Evolutionary conservation across 1,284 basidiomycete genomes (phyloP).

Genomic region (Trichosporon sp.): DNA sequence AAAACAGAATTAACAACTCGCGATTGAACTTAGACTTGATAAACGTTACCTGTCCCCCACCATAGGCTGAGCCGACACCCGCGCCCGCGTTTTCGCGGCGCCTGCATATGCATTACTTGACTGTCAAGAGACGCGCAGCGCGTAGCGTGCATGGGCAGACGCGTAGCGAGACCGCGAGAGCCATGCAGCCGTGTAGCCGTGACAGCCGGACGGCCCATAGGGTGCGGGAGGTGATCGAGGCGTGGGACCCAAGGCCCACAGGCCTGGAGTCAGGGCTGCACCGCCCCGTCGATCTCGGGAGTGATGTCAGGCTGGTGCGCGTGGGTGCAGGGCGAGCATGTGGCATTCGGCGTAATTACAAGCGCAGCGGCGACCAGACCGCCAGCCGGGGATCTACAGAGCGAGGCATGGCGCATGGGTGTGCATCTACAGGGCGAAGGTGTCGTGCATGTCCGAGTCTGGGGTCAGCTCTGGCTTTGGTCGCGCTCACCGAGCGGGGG

Average conservation of each 20-base stretch:
- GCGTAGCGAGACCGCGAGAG: too few relatives aligned
- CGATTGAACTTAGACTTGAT: background rate
- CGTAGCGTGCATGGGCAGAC: background rate
- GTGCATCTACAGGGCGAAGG: background rate
- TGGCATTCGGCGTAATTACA: background rate
- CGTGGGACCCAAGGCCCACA: background rate
- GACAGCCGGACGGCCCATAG: too few relatives aligned
- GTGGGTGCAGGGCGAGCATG: background rate
- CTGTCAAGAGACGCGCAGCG: background rate
- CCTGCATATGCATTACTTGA: constrained; percentile 6
- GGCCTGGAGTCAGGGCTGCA: background rate
- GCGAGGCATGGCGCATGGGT: background rate
- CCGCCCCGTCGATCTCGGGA: background rate
- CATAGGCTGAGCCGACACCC: constrained; percentile 4
- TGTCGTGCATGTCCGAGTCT: background rate
- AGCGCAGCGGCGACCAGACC: too few relatives aligned
- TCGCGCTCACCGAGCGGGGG: constrained; percentile 27
- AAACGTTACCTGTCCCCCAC: background rate
- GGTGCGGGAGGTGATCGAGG: background rate
- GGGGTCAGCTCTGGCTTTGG: background rate
- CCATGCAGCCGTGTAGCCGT: too few relatives aligned
- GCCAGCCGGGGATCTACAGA: too few relatives aligned
- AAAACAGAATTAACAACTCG: background rate
- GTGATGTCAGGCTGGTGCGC: background rate
- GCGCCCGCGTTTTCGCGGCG: background rate